phyloP scores from a whole-genome alignment of 169 alveolate species.

The Plasmodium vivax region DNA sequence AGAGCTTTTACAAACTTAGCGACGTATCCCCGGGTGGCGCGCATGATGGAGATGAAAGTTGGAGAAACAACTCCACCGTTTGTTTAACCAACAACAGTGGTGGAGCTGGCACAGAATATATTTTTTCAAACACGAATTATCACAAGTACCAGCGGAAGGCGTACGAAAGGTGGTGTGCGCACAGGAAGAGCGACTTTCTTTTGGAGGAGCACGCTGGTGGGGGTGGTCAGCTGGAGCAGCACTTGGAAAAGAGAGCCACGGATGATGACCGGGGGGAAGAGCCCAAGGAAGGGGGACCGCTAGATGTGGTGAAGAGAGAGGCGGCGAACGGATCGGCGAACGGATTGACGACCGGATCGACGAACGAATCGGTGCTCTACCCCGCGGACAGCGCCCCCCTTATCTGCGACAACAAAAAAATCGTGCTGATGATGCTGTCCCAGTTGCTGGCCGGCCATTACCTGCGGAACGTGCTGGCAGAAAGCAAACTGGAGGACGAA shows the following conservation, averaged over 20 bases:
- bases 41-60: background rate
- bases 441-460: slow-evolving; percentile 43
- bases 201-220: background rate
- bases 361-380: background rate
- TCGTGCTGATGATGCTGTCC: slow-evolving; percentile 45
- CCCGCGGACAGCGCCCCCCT: background rate
- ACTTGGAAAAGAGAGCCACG: background rate
- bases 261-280: background rate
- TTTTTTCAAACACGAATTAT: slow-evolving; percentile 18
- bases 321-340: background rate
- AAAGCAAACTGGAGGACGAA: slow-evolving; percentile 11
- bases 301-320: background rate
- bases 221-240: background rate
- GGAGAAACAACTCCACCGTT: background rate
- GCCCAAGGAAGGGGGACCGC: background rate
- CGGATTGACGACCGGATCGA: background rate
- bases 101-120: background rate
- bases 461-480: background rate
- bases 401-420: slow-evolving; percentile 33
- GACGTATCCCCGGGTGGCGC: background rate
- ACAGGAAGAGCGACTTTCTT: background rate
- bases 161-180: background rate
- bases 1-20: slow-evolving; percentile 8
- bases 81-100: background rate
- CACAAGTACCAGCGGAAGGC: slow-evolving; percentile 32